Evolutionary conservation across 2,329 filamentous ascomycete genomes (phyloP).

Genomic region (Lizonia empirigonia): DNA sequence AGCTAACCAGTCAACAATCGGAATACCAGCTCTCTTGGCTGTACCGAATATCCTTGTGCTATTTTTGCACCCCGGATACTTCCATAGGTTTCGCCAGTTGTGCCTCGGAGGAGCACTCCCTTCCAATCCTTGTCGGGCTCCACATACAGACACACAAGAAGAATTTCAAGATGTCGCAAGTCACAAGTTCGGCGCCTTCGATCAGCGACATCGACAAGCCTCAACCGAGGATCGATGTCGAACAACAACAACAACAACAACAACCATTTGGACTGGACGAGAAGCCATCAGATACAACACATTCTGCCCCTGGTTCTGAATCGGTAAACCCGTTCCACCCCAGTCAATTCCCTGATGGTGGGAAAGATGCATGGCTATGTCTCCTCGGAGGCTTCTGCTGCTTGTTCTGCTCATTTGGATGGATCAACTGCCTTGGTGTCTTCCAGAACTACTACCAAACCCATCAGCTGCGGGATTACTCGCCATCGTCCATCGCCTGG

Average conservation of each 20-base stretch:
- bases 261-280: conserved; percentile 16
- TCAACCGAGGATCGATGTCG: conserved; percentile 17
- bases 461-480: conserved; percentile 49
- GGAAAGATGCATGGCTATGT: conserved; percentile 43
- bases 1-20: background rate
- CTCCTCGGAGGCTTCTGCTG: conserved; percentile 36
- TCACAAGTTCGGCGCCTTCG: conserved; percentile 21
- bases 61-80: too few relatives aligned
- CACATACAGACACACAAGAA: background rate
- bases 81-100: background rate
- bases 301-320: conserved; percentile 14
- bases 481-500: conserved; percentile 53
- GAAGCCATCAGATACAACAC: conserved; percentile 11
- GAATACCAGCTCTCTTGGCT: too few relatives aligned
- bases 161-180: conserved; percentile 5
- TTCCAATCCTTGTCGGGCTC: background rate
- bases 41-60: too few relatives aligned
- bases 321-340: conserved; percentile 35
- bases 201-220: conserved; percentile 23
- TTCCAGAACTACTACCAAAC: conserved; percentile 56
- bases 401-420: conserved; percentile 48
- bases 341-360: conserved; percentile 47
- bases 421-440: conserved; percentile 53
- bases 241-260: conserved; percentile 25
- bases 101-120: background rate